Base-by-base conservation (phyloP, 140 eudicot genomes). In the Senecio squalidus region DNA sequence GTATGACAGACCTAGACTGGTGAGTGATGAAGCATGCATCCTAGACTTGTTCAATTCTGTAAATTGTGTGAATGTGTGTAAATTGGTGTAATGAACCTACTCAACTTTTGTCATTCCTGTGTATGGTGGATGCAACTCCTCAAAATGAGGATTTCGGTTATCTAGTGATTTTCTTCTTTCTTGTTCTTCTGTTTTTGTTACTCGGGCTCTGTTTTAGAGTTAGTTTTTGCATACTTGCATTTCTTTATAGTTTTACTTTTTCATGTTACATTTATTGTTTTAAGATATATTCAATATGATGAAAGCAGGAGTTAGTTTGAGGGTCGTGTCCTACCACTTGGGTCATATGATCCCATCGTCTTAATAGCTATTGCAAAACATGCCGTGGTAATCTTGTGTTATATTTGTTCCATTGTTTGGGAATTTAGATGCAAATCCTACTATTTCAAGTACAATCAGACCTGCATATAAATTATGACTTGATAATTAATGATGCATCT, bases 281-380 rank as follows among this genome's bases (percentile, higher is more conserved):
- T 21, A 49, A 38, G 9, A 26, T n/a, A 2, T 50, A 40, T 52
- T 50, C 18, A 4, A 50, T 23, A 34, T 29, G 41, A 34, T 64
- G n/a, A 18, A 50, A 48, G 23, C 68, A 21, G 38, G 38, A 45
- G 43, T 64, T 28, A 11, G 9, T 65, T 52, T 65, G 54, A 33
- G 52, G 53, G 39, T 41, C 36, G 61, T 52, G 70, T 64, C 49
- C 9, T 51, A 51, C 61, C 28, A 38, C 53, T n/a, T 50, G 59
- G 58, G 23, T 63, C 47, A 47, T 47, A 14, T 48, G 33, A 31
- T 46, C 36, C 46, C 36, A 47, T 30, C 21, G 47, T 62, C 34
- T 23, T 51, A 51, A 34, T 36, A 38, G 51, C 24, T 16, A 11
- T 36, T 16, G 17, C 50, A n/a, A 33, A 51, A 44, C 46, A 31